Evolutionary conservation across 202 grass and related monocot genomes (phyloP).

Genomic region (Elaeis oleifera): DNA sequence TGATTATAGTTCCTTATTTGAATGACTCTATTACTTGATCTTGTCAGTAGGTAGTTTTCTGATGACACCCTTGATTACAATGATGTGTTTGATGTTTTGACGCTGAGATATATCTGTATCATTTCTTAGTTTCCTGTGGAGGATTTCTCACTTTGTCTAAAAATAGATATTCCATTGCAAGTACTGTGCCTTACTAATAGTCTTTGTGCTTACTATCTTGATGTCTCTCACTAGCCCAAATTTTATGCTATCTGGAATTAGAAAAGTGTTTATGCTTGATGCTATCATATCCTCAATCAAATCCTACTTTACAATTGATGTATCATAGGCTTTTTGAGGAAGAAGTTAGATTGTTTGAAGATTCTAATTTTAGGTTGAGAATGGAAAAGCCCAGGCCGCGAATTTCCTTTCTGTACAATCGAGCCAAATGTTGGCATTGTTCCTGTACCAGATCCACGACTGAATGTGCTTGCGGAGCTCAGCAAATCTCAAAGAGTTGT

Average conservation of each 20-base stretch:
- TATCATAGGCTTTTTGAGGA: neutral
- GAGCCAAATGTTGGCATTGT: slow-evolving; percentile 84
- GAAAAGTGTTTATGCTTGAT: too few relatives aligned
- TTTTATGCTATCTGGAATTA: too few relatives aligned
- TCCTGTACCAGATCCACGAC: slow-evolving; percentile 67
- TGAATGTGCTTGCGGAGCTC: slow-evolving; percentile 61
- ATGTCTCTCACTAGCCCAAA: too few relatives aligned
- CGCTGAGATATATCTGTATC: neutral
- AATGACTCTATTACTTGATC: too few relatives aligned
- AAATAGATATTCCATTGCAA: too few relatives aligned
- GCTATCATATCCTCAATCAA: too few relatives aligned
- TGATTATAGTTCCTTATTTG: too few relatives aligned
- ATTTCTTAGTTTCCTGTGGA: neutral
- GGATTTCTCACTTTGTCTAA: neutral
- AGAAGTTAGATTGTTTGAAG: neutral
- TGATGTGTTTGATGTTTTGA: slow-evolving; percentile 5
- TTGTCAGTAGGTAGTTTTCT: neutral
- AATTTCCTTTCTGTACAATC: slow-evolving; percentile 93
- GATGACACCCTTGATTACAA: neutral
- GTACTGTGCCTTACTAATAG: too few relatives aligned
- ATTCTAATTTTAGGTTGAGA: slow-evolving; percentile 61
- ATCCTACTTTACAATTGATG: too few relatives aligned
- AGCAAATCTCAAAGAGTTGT: slow-evolving; percentile 70
- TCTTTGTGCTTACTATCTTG: too few relatives aligned
- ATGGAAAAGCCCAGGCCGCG: slow-evolving; percentile 91